These are phyloP conservation scores for Xanthoconium separans DNA, from an alignment of 1,284 basidiomycete species.

Conservation along the genomic window DNA sequence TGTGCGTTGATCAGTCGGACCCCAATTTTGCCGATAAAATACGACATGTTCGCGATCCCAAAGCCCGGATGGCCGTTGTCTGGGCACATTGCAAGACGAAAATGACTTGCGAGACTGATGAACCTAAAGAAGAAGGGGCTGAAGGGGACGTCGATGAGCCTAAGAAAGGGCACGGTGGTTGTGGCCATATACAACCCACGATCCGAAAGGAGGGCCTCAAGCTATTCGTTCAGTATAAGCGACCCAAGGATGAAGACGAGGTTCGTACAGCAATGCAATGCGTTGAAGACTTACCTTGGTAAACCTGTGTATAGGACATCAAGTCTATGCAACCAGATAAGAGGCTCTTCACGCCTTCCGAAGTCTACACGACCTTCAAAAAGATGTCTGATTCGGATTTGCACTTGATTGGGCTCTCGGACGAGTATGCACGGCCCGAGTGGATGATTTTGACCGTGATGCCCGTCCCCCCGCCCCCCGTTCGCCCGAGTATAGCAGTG, in stretches of 20 bases:
- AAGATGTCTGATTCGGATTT: slow-evolving; percentile 93
- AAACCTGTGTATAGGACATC: slow-evolving; percentile 54
- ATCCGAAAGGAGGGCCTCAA: slow-evolving; percentile 96
- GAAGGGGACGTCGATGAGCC: slow-evolving; percentile 70
- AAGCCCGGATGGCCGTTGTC: slow-evolving; percentile 84
- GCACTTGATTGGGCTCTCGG: slow-evolving; percentile 89
- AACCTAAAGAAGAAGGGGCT: slow-evolving; percentile 81
- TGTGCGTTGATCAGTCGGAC: slow-evolving; percentile 63
- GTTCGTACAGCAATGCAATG: slow-evolving; percentile 44
- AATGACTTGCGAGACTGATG: slow-evolving; percentile 84
- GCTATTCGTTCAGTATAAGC: slow-evolving; percentile 95
- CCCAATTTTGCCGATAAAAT: slow-evolving; percentile 81
- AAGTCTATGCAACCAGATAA: slow-evolving; percentile 91
- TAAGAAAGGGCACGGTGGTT: slow-evolving; percentile 92
- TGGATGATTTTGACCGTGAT: slow-evolving; percentile 99
- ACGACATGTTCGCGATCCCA: slow-evolving; percentile 83
- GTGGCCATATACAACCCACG: slow-evolving; percentile 89
- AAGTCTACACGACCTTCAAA: slow-evolving; percentile 90
- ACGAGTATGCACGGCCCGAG: slow-evolving; percentile 95
- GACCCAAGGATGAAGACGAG: slow-evolving; percentile 90
- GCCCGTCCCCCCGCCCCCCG: slow-evolving; percentile 97
- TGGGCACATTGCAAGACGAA: slow-evolving; percentile 87
- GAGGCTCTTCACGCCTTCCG: slow-evolving; percentile 82
- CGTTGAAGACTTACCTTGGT: slow-evolving; percentile 2
- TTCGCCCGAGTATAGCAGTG: slow-evolving; percentile 95